phyloP scores from a whole-genome alignment of 257 asterid species.

The Solanum appendiculatum region DNA sequence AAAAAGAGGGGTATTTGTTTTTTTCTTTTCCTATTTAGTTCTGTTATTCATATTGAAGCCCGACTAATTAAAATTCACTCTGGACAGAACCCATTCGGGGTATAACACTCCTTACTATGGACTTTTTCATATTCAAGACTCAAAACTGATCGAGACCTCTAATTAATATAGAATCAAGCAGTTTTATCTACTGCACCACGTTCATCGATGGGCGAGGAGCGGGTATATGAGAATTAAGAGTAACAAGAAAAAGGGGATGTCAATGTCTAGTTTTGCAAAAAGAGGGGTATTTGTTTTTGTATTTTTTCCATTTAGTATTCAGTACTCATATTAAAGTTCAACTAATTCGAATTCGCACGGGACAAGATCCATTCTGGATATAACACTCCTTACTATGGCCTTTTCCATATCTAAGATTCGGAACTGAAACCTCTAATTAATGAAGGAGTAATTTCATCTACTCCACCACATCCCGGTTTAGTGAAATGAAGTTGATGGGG shows the following conservation, averaged over 20 bases:
- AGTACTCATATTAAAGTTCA: background rate
- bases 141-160: background rate
- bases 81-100: accelerated
- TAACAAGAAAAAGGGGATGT: background rate
- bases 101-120: background rate
- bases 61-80: accelerated
- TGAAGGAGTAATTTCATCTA: background rate
- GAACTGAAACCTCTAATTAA: background rate
- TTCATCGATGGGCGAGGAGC: background rate
- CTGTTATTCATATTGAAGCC: background rate
- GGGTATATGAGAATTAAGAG: background rate
- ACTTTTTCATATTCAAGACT: background rate
- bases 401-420: background rate
- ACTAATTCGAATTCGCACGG: background rate
- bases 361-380: too few species aligned
- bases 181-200: background rate
- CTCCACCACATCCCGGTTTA: background rate
- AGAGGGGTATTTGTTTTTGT: background rate
- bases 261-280: background rate
- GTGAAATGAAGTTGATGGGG: background rate
- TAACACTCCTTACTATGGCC: background rate
- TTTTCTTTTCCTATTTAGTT: background rate
- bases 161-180: background rate
- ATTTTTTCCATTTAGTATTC: background rate
- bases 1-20: background rate